Evolutionary conservation across 2,329 filamentous ascomycete species (phyloP).

Genomic region (Escovopsis sp.): DNA sequence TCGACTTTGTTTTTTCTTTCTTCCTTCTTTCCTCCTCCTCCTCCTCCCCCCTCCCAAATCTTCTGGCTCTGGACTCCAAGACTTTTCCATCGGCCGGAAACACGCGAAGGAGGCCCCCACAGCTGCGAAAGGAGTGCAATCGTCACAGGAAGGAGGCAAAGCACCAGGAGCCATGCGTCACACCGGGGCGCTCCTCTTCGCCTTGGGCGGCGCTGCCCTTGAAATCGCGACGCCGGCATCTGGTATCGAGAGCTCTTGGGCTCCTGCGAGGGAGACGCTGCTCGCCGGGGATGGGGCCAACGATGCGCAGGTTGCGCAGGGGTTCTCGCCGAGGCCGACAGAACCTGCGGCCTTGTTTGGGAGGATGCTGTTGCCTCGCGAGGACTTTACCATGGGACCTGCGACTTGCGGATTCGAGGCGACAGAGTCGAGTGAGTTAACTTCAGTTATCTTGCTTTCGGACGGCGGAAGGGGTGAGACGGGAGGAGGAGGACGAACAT

Average conservation of each 20-base stretch:
- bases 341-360: constrained; percentile 14
- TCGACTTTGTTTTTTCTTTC: background rate
- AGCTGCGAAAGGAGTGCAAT: background rate
- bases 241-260: constrained; percentile 14
- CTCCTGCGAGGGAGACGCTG: constrained; percentile 15
- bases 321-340: constrained; percentile 19
- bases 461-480: background rate
- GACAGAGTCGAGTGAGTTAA: constrained; percentile 15
- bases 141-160: background rate
- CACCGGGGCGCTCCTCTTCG: constrained; percentile 8
- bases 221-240: constrained; percentile 10
- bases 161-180: constrained; percentile 2
- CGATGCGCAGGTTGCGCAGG: constrained; percentile 14
- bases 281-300: constrained; percentile 4
- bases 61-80: background rate
- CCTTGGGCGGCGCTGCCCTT: constrained; percentile 10
- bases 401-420: constrained; percentile 19
- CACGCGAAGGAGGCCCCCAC: background rate
- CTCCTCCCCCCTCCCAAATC: too few relatives aligned
- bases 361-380: constrained; percentile 15
- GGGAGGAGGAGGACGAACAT: background rate
- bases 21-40: background rate
- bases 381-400: constrained; percentile 13
- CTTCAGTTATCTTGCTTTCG: background rate
- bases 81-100: too few relatives aligned